phyloP scores from a whole-genome alignment of 2,329 filamentous ascomycete genomes.

The Gyromitra esculenta region DNA sequence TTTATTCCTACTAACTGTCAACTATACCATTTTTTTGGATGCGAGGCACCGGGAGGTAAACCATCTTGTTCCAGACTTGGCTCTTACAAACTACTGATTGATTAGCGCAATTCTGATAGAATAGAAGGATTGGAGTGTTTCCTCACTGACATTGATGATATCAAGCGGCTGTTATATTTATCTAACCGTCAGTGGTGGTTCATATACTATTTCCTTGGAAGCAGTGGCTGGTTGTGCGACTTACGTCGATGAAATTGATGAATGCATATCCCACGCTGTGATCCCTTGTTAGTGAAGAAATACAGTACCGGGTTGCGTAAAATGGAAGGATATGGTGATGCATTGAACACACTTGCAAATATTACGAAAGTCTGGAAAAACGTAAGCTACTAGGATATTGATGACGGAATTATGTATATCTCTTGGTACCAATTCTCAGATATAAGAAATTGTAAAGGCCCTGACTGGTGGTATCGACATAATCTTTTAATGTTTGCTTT shows the following conservation, averaged over 20 bases:
- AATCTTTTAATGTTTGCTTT: conserved; percentile 72
- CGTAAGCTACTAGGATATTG: conserved; percentile 1
- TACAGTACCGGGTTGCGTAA: neutral
- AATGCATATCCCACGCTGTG: conserved; percentile 92
- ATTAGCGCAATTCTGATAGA: conserved; percentile 7
- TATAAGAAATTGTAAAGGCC: conserved; percentile 96
- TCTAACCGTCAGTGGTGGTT: conserved; percentile 60
- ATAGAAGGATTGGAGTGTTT: conserved; percentile 50
- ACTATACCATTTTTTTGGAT: conserved; percentile 17
- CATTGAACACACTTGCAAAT: conserved; percentile 55
- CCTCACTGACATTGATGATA: conserved; percentile 69
- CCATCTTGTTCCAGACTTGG: conserved; percentile 76
- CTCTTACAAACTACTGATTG: conserved; percentile 71
- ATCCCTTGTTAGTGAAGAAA: conserved; percentile 60
- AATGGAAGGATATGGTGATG: neutral
- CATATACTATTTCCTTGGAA: neutral
- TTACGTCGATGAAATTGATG: conserved; percentile 80
- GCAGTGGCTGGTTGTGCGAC: neutral
- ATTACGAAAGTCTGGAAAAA: conserved; percentile 54
- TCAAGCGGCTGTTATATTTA: conserved; percentile 69
- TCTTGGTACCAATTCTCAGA: conserved; percentile 73
- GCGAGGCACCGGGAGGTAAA: conserved; percentile 59
- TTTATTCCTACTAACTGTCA: conserved; percentile 70
- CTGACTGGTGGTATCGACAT: conserved; percentile 80
- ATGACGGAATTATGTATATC: neutral